phyloP scores from a whole-genome alignment of 495 filamentous ascomycete genomes.

The Cercophora sp. region DNA sequence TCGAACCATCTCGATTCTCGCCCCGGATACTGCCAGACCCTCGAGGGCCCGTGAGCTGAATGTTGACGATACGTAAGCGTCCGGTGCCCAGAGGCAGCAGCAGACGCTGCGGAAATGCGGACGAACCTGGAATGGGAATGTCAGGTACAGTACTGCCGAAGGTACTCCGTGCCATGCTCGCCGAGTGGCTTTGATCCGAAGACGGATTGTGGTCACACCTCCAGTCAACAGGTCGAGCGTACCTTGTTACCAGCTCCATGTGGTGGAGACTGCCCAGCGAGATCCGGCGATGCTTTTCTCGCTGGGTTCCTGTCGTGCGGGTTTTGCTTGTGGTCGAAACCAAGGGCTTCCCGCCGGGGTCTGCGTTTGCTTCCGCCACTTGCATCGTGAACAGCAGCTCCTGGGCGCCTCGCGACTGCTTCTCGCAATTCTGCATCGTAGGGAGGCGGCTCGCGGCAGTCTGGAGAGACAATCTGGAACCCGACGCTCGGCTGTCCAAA shows the following conservation, averaged over 20 bases:
- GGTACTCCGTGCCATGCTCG: background rate
- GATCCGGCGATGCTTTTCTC: background rate
- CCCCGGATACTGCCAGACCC: background rate
- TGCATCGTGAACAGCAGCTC: too few species aligned
- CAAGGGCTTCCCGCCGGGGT: too few species aligned
- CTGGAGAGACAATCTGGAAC: constrained; percentile 10
- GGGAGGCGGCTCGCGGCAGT: constrained; percentile 3
- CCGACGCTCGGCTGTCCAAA: constrained; percentile 14
- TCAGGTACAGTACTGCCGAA: background rate
- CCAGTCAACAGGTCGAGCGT: background rate
- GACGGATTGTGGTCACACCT: constrained; percentile 8
- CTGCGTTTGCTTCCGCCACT: too few species aligned
- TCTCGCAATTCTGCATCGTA: constrained; percentile 1
- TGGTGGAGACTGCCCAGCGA: background rate
- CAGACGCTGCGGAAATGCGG: too few species aligned
- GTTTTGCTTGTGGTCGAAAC: too few species aligned
- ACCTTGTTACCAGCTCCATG: background rate
- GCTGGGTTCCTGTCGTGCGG: background rate
- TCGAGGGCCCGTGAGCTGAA: too few species aligned
- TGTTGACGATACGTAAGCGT: constrained; percentile 2
- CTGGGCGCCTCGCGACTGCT: too few species aligned
- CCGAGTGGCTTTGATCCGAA: constrained; percentile 9
- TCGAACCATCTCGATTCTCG: background rate
- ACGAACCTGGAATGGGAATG: too few species aligned
- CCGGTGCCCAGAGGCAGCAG: background rate